These are phyloP conservation scores for Leccinum subrobustum DNA, from an alignment of 1,284 basidiomycete species.

Conservation along the genomic window DNA sequence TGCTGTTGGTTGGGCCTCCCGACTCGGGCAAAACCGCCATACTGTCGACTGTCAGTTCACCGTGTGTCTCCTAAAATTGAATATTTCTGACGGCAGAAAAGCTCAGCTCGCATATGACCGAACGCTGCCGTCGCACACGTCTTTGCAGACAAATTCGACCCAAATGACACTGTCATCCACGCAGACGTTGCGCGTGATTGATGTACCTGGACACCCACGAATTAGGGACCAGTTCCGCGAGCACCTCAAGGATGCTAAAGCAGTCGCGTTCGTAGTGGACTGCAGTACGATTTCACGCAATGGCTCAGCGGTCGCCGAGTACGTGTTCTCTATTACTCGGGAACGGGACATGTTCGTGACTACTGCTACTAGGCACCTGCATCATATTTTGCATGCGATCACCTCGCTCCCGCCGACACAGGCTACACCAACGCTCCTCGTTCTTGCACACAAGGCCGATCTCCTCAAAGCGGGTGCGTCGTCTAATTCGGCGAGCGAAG, in stretches of 20 bases:
- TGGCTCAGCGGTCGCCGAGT: conserved; percentile 74
- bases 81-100: conserved; percentile 23
- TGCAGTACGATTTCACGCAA: conserved; percentile 72
- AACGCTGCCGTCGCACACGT: conserved; percentile 66
- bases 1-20: conserved; percentile 66
- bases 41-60: conserved; percentile 45
- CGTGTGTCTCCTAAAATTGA: conserved; percentile 23
- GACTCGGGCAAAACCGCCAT: conserved; percentile 80
- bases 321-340: conserved; percentile 30
- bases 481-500: conserved; percentile 42
- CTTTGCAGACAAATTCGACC: conserved; percentile 67
- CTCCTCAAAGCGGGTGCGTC: conserved; percentile 54
- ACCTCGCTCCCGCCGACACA: conserved; percentile 70
- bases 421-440: conserved; percentile 53
- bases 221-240: conserved; percentile 70
- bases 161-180: conserved; percentile 41
- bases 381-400: conserved; percentile 65
- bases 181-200: conserved; percentile 54
- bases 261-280: conserved; percentile 74
- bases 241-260: conserved; percentile 57
- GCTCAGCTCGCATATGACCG: conserved; percentile 61
- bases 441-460: conserved; percentile 76
- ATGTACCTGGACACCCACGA: conserved; percentile 78
- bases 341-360: conserved; percentile 3
- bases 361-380: conserved; percentile 57